These are phyloP conservation scores for Pisolithus albus DNA, from an alignment of 768 basidiomycete species.

Conservation along the genomic window DNA sequence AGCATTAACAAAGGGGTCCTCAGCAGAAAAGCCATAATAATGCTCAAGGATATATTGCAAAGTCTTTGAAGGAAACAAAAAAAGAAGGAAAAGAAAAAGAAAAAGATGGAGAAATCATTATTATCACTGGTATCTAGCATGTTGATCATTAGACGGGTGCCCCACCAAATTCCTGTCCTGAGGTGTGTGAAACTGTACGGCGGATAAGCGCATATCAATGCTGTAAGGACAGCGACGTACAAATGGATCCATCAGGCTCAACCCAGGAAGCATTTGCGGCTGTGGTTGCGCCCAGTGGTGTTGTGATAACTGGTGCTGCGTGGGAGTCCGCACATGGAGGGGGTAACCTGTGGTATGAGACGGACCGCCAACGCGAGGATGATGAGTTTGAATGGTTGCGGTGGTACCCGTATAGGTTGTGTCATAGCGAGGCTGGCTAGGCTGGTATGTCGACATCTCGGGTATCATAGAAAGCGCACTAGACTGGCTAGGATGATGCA, in stretches of 20 bases:
- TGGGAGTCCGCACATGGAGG: conserved; percentile 45
- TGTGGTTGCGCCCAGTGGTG: conserved; percentile 52
- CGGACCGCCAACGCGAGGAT: conserved; percentile 34
- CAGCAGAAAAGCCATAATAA: conserved; percentile 40
- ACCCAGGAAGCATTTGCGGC: conserved; percentile 35
- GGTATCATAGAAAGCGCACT: conserved; percentile 52
- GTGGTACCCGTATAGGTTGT: conserved; percentile 35
- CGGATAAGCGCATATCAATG: conserved; percentile 4
- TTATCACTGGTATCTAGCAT: conserved; percentile 46
- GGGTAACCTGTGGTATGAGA: conserved; percentile 24
- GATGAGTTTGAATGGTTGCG: conserved; percentile 22
- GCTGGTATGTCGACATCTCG: conserved; percentile 48
- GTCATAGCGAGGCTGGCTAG: conserved; percentile 46
- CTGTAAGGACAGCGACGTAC: conserved; percentile 36
- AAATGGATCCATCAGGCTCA: conserved; percentile 57
- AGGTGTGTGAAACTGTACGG: conserved; percentile 21
- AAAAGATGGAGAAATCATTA: conserved; percentile 25
- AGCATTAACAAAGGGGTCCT: conserved; percentile 38
- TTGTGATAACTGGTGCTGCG: conserved; percentile 36
- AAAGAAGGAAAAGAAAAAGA: no score
- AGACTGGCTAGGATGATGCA: conserved; percentile 35
- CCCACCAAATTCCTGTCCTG: conserved; percentile 48
- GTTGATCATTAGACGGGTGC: conserved; percentile 41
- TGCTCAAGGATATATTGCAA: conserved; percentile 40
- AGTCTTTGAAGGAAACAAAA: conserved; percentile 28